A percentile compares a stretch with the other conserved stretches of the same genome.
Evolutionary conservation across 441 rosid species (phyloP).

Genomic region (Hura crepitans): DNA sequence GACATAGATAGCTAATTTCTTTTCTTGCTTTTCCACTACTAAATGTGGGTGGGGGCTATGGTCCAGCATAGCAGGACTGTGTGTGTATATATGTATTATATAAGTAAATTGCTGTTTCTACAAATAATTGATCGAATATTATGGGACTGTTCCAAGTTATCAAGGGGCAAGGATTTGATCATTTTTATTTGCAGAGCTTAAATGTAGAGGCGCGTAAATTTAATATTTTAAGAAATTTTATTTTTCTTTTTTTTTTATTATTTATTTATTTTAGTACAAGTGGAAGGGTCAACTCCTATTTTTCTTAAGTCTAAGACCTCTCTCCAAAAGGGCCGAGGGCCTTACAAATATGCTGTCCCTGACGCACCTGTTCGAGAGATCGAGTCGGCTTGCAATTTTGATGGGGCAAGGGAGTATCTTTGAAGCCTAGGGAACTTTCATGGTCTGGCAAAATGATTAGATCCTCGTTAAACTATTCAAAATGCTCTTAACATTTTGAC

Average conservation of each 20-base stretch:
- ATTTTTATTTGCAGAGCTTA: neutral
- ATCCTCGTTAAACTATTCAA: constrained; percentile 9
- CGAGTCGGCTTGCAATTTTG: neutral
- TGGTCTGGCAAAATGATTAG: constrained; percentile 10
- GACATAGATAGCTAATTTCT: constrained; percentile 19
- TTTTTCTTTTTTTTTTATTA: no score
- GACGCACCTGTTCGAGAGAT: no score
- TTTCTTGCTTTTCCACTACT: constrained; percentile 12
- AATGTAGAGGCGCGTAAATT: neutral
- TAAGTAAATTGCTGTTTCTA: constrained; percentile 25
- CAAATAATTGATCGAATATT: constrained; percentile 22
- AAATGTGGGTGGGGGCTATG: no score
- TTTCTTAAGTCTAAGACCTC: no score
- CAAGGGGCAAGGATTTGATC: no score
- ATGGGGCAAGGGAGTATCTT: neutral
- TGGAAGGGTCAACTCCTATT: no score
- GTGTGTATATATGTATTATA: constrained; percentile 15
- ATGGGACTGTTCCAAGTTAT: no score
- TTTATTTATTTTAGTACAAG: no score
- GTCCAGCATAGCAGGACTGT: no score
- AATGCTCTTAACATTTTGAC: neutral
- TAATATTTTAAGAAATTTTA: neutral
- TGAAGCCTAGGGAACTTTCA: neutral
- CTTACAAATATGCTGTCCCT: no score
- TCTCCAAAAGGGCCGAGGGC: no score